A percentile compares a stretch with the other conserved stretches of the same genome.
phyloP scores from a whole-genome alignment of 164 flowering plant species.

The Euptelea pleiosperma region DNA sequence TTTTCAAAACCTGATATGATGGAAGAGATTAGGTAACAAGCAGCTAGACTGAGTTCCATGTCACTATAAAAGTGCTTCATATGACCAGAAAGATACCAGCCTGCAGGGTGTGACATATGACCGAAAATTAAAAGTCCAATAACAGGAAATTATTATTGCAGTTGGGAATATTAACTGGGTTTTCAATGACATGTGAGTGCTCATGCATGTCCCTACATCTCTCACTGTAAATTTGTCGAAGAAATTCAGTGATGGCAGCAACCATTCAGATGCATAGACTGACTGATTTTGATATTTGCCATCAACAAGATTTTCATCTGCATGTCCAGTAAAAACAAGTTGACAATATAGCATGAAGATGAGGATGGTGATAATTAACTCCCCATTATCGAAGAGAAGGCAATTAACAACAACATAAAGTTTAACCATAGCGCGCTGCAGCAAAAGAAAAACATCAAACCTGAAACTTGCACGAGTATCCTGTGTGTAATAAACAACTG shows the following conservation, averaged over 20 bases:
- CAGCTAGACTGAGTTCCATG: background rate
- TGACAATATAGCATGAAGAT: background rate
- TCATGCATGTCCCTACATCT: conserved; percentile 40
- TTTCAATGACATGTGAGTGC: background rate
- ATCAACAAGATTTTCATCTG: conserved; percentile 31
- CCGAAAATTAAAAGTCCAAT: conserved; percentile 7
- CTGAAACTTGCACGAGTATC: conserved; percentile 47
- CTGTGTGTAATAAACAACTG: conserved; percentile 80
- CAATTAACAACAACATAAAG: conserved; percentile 3
- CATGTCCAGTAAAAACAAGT: conserved; percentile 10
- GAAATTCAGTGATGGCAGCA: conserved; percentile 46
- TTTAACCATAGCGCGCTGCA: background rate
- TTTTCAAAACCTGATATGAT: conserved; percentile 6
- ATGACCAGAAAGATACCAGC: conserved; percentile 30
- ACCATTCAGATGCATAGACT: conserved; percentile 50
- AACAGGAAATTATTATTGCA: background rate
- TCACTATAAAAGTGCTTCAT: conserved; percentile 14
- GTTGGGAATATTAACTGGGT: background rate
- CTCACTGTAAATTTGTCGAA: conserved; percentile 47
- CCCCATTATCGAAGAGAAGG: background rate
- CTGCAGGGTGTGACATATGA: conserved; percentile 19
- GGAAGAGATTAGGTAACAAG: conserved; percentile 2
- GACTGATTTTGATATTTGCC: conserved; percentile 22
- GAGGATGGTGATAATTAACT: background rate
- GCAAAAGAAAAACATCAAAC: conserved; percentile 22